Evolutionary conservation across 2,329 filamentous ascomycete species (phyloP).

Genomic region (Epichloe scottii): DNA sequence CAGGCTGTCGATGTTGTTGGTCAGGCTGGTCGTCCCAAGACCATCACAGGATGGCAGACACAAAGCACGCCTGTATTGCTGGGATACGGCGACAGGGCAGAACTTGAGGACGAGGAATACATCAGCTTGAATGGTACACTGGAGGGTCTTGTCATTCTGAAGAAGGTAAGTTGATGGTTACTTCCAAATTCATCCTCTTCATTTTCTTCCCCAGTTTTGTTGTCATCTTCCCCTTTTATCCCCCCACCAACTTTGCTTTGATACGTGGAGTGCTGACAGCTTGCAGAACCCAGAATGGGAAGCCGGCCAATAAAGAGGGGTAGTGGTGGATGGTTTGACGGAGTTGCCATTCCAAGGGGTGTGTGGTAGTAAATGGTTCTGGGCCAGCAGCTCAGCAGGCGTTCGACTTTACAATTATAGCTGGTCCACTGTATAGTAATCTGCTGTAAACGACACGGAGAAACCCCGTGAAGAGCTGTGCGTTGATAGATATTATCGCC

Average conservation of each 20-base stretch:
- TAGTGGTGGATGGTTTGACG: neutral
- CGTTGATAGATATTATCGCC: conserved; percentile 16
- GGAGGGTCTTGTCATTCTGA: conserved; percentile 89
- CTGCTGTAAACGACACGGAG: conserved; percentile 1
- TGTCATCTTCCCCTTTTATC: too few species aligned
- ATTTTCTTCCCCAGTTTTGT: neutral
- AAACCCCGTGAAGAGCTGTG: conserved; percentile 1
- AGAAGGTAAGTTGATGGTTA: conserved; percentile 57
- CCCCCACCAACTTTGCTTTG: too few species aligned
- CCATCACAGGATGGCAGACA: conserved; percentile 98
- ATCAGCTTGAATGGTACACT: conserved; percentile 81
- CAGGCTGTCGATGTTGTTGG: conserved; percentile 98
- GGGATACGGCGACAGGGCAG: conserved; percentile 88
- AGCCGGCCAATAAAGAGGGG: conserved; percentile 22
- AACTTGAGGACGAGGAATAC: conserved; percentile 96
- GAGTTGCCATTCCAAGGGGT: neutral
- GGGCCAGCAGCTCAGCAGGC: conserved; percentile 2
- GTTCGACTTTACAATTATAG: neutral
- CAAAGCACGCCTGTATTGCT: conserved; percentile 96
- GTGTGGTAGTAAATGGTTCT: neutral
- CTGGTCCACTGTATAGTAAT: conserved; percentile 22
- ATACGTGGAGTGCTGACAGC: conserved; percentile 8
- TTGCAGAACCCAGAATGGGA: conserved; percentile 28
- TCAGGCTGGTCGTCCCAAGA: conserved; percentile 94
- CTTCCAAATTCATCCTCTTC: neutral